These are phyloP conservation scores for Thoreauomyces humboldtii DNA, from an alignment of 192 early-diverging fungal species.

Conservation along the genomic window DNA sequence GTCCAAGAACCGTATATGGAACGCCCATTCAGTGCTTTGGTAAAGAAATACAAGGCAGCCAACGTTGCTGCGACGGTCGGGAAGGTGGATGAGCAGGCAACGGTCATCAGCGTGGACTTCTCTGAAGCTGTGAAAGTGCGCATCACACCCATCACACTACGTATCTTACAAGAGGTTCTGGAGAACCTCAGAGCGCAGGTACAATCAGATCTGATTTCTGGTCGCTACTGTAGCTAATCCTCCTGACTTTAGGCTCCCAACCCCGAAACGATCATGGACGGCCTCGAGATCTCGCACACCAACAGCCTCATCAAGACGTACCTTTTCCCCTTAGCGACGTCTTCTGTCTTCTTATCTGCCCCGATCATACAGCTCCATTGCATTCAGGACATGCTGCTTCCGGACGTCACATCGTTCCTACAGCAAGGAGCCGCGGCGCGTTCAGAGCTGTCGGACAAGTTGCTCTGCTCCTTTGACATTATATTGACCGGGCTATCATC, in stretches of 20 bases:
- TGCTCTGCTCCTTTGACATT: constrained; percentile 65
- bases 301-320: constrained; percentile 52
- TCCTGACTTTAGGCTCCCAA: constrained; percentile 32
- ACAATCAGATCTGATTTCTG: not conserved
- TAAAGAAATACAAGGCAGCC: no score
- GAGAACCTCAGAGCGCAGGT: constrained; percentile 19
- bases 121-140: constrained; percentile 55
- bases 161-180: constrained; percentile 63
- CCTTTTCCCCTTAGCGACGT: constrained; percentile 46
- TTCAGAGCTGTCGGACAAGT: constrained; percentile 56
- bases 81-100: not conserved
- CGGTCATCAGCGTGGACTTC: constrained; percentile 24
- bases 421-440: constrained; percentile 42
- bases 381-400: constrained; percentile 71
- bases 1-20: no score
- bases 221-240: not conserved
- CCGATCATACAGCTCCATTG: constrained; percentile 59
- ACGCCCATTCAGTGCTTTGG: no score
- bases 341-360: constrained; percentile 52
- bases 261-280: constrained; percentile 59
- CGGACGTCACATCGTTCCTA: constrained; percentile 26
- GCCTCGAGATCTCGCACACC: constrained; percentile 63
- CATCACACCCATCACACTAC: constrained; percentile 67
- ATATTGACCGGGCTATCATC: constrained; percentile 4
- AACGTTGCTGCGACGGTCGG: no score